Evolutionary conservation across 2,329 filamentous ascomycete species (phyloP).

Genomic region (Chalara sp.): DNA sequence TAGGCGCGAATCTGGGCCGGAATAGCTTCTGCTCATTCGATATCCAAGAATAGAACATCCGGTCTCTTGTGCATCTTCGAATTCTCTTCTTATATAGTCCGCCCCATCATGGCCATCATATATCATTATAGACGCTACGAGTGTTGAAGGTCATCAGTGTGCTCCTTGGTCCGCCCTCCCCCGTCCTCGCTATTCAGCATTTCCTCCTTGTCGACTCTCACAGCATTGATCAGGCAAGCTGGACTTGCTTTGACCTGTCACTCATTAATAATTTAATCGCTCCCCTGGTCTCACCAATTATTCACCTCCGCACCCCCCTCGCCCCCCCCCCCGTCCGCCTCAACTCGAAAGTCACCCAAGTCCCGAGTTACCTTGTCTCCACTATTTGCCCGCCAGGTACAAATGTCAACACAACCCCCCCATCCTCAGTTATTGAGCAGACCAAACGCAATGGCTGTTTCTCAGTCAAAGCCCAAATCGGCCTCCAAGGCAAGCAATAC

Average conservation of each 20-base stretch:
- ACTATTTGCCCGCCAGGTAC: slow-evolving; percentile 26
- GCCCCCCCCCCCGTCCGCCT: slow-evolving; percentile 15
- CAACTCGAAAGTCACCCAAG: slow-evolving; percentile 12
- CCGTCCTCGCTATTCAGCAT: slow-evolving; percentile 2
- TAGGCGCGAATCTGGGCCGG: slow-evolving; percentile 17
- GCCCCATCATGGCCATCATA: not conserved
- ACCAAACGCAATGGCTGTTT: slow-evolving; percentile 47
- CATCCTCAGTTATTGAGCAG: slow-evolving; percentile 38
- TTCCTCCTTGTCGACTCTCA: slow-evolving; percentile 13
- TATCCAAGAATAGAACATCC: slow-evolving; percentile 38
- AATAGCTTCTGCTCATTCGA: slow-evolving; percentile 6
- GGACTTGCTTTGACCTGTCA: slow-evolving; percentile 29
- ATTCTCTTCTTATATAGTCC: slow-evolving; percentile 23
- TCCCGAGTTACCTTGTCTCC: slow-evolving; percentile 22
- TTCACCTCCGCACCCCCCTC: slow-evolving; percentile 17
- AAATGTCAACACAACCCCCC: slow-evolving; percentile 63
- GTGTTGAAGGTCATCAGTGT: slow-evolving; percentile 20
- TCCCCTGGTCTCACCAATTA: slow-evolving; percentile 28
- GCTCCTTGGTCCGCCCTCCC: slow-evolving; percentile 14
- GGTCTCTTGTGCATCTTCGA: slow-evolving; percentile 15
- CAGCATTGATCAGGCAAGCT: slow-evolving; percentile 28
- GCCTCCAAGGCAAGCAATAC: slow-evolving; percentile 38
- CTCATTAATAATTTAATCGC: slow-evolving; percentile 36
- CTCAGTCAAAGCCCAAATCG: slow-evolving; percentile 54
- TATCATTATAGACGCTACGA: slow-evolving; percentile 13